Evolutionary conservation across 148 eudicot species (phyloP).

Genomic region (Amaranthus cruentus): DNA sequence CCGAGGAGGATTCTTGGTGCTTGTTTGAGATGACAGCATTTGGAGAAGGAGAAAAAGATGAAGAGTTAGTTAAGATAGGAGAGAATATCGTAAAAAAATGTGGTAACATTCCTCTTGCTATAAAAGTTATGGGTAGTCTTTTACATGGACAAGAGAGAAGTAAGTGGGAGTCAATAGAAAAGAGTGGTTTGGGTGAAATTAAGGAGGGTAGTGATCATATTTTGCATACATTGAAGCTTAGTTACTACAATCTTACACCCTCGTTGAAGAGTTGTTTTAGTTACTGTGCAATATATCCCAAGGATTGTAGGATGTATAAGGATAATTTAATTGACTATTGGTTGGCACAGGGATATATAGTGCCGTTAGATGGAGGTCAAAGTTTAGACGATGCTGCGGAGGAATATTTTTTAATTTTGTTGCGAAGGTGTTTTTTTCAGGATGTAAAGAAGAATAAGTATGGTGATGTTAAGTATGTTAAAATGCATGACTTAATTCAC

Average conservation of each 20-base stretch:
- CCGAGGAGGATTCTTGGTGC: too few relatives aligned
- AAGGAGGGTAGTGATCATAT: too few relatives aligned
- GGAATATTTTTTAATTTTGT: conserved; percentile 6
- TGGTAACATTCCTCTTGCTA: too few relatives aligned
- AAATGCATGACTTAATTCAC: background rate
- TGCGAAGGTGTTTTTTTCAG: conserved; percentile 24
- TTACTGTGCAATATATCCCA: conserved; percentile 14
- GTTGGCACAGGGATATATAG: conserved; percentile 15
- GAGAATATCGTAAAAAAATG: too few relatives aligned
- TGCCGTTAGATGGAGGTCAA: background rate
- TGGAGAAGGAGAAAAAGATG: too few relatives aligned
- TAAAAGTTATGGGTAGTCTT: too few relatives aligned
- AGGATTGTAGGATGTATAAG: background rate
- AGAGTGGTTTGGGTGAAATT: too few relatives aligned
- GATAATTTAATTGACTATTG: conserved; percentile 8
- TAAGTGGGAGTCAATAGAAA: too few relatives aligned
- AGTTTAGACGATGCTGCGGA: conserved; percentile 11
- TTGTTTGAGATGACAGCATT: too few relatives aligned
- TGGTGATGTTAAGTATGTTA: background rate
- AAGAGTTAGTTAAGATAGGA: too few relatives aligned
- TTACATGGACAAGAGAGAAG: too few relatives aligned
- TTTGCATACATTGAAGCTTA: too few relatives aligned
- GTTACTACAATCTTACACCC: background rate
- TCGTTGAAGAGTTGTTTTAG: conserved; percentile 18
- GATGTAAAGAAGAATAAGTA: background rate